These are phyloP conservation scores for Melampsora americana DNA, from an alignment of 1,284 basidiomycete genomes.

Conservation along the genomic window DNA sequence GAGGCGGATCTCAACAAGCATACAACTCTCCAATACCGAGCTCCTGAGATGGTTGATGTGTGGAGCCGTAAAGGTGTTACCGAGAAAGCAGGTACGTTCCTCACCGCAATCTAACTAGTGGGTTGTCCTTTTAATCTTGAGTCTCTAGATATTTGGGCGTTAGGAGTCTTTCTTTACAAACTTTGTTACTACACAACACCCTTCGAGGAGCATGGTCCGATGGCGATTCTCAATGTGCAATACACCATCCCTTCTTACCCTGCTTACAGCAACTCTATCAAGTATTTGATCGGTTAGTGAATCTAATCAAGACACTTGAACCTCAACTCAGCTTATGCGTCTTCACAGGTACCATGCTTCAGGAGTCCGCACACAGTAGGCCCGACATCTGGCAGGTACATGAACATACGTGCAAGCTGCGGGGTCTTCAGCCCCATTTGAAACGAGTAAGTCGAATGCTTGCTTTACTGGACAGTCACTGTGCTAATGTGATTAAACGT, in stretches of 20 bases:
- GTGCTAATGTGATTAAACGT: background rate
- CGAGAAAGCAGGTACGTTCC: conserved; percentile 68
- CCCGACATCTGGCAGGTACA: conserved; percentile 53
- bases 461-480: background rate
- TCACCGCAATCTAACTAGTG: background rate
- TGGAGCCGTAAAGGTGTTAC: conserved; percentile 77
- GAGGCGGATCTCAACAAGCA: conserved; percentile 90
- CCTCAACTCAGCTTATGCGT: background rate
- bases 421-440: conserved; percentile 48
- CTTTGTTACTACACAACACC: conserved; percentile 98
- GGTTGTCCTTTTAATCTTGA: background rate
- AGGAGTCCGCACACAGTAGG: conserved; percentile 47
- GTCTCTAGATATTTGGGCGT: conserved; percentile 67
- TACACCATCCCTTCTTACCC: conserved; percentile 92
- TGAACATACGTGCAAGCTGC: conserved; percentile 50
- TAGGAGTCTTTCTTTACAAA: conserved; percentile 74
- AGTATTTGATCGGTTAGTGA: conserved; percentile 74
- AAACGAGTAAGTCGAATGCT: conserved; percentile 40
- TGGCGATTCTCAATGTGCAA: conserved; percentile 94
- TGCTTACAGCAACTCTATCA: conserved; percentile 81
- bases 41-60: conserved; percentile 97
- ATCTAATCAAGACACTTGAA: conserved; percentile 19
- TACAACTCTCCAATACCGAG: conserved; percentile 90
- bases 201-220: conserved; percentile 90
- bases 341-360: conserved; percentile 48